Conservation (phyloP, 2,329 filamentous ascomycete species). For the Stemphylium beticola region DNA sequence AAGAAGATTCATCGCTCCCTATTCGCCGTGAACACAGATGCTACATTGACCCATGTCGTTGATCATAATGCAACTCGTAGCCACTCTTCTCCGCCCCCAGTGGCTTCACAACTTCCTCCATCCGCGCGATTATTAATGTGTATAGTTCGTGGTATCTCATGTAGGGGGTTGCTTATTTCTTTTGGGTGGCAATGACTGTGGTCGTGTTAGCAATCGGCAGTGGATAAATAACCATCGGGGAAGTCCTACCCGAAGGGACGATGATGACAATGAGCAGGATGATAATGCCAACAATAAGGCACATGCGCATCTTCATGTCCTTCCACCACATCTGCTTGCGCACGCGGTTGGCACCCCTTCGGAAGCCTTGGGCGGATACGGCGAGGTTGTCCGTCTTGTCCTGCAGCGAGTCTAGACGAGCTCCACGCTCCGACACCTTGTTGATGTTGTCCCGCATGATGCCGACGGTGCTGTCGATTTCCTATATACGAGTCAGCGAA, state of each 20-base stretch:
- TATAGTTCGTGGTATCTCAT: slow-evolving; percentile 39
- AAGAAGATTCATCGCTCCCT: slow-evolving; percentile 45
- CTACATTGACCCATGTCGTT: slow-evolving; percentile 38
- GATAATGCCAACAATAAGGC: slow-evolving; percentile 88
- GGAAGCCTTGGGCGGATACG: slow-evolving; percentile 91
- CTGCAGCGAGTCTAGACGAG: slow-evolving; percentile 83
- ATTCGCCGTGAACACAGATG: slow-evolving; percentile 45
- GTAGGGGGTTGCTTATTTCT: slow-evolving; percentile 28
- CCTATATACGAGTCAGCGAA: slow-evolving; percentile 59
- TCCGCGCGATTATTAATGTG: slow-evolving; percentile 39
- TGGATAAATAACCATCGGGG: no score
- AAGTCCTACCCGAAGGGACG: slow-evolving; percentile 79
- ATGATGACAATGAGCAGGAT: slow-evolving; percentile 93
- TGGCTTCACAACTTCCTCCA: slow-evolving; percentile 30
- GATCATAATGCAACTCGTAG: slow-evolving; percentile 34
- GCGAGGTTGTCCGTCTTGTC: slow-evolving; percentile 95
- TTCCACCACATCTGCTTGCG: slow-evolving; percentile 99
- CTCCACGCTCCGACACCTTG: slow-evolving; percentile 92
- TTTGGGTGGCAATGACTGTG: slow-evolving; percentile 36
- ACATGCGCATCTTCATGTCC: slow-evolving; percentile 99
- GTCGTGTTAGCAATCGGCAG: slow-evolving; percentile 15
- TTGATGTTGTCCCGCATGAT: slow-evolving; percentile 98
- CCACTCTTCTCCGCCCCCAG: slow-evolving; percentile 22
- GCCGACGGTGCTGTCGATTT: slow-evolving; percentile 95
- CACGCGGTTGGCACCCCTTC: slow-evolving; percentile 92